phyloP scores from a whole-genome alignment of 2,329 filamentous ascomycete genomes.

The Fusarium nurragi region DNA sequence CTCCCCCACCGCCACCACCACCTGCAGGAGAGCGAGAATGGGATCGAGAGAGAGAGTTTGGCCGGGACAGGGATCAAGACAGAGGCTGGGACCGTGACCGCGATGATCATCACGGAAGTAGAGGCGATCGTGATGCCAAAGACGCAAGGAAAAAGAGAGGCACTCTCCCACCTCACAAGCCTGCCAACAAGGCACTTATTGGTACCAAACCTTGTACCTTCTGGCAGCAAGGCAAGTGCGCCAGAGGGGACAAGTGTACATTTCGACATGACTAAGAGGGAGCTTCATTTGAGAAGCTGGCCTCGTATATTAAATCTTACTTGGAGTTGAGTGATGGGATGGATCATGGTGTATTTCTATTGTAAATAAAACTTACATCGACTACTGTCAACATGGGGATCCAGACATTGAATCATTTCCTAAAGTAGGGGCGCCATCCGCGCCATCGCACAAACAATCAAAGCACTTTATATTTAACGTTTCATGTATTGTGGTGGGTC shows the following conservation, averaged over 20 bases:
- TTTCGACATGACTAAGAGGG: slow-evolving; percentile 69
- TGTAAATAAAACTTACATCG: slow-evolving; percentile 35
- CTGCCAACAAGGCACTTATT: slow-evolving; percentile 65
- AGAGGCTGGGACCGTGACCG: slow-evolving; percentile 43
- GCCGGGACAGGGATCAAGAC: slow-evolving; percentile 48
- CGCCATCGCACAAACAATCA: slow-evolving; percentile 13
- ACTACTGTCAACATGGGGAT: slow-evolving; percentile 2
- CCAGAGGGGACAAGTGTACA: slow-evolving; percentile 77
- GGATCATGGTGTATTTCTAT: slow-evolving; percentile 39
- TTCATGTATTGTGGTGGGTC: neutral
- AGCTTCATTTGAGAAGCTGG: slow-evolving; percentile 3
- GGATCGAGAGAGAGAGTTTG: slow-evolving; percentile 30
- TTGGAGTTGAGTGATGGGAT: slow-evolving; percentile 14
- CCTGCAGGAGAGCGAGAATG: slow-evolving; percentile 49
- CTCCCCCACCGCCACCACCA: slow-evolving; percentile 38
- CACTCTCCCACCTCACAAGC: slow-evolving; percentile 54
- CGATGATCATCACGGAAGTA: slow-evolving; percentile 46
- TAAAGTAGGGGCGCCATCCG: slow-evolving; percentile 1
- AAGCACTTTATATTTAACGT: slow-evolving; percentile 15
- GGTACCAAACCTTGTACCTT: slow-evolving; percentile 76
- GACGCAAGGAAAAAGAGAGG: slow-evolving; percentile 54
- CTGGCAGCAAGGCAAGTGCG: slow-evolving; percentile 75
- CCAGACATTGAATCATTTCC: slow-evolving; percentile 8
- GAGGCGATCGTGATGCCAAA: slow-evolving; percentile 49
- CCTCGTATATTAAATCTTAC: slow-evolving; percentile 14